Percentiles rank a stretch among this genome's conserved stretches.
Conservation (phyloP, 2,329 filamentous ascomycete species). For the Penicillium olsonii region DNA sequence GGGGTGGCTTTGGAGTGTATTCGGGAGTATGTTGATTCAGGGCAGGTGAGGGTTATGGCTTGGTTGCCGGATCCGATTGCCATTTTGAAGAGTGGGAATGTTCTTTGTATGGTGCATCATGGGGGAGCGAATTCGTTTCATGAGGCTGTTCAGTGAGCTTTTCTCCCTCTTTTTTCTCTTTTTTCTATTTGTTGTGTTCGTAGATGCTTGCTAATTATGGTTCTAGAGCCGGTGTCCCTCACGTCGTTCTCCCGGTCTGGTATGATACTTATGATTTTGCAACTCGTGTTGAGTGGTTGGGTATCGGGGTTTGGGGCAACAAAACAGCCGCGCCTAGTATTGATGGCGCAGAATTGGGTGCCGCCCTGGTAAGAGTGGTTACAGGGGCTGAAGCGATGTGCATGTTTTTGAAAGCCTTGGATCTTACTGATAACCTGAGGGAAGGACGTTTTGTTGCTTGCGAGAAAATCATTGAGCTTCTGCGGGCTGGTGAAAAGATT, state of each 20-base stretch:
- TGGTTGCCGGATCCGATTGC: constrained; percentile 1
- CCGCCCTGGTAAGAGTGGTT: constrained; percentile 38
- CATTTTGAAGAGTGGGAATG: not conserved
- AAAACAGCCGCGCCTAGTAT: not conserved
- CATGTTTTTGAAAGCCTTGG: constrained; percentile 33
- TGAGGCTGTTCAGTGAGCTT: constrained; percentile 3
- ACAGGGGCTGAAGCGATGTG: constrained; percentile 29
- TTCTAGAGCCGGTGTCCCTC: not conserved
- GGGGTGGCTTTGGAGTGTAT: not conserved
- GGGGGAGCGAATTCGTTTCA: constrained; percentile 3
- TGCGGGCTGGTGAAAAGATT: not conserved
- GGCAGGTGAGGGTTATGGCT: not conserved
- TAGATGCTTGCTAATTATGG: not conserved
- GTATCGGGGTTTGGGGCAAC: not conserved
- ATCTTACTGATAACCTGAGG: constrained; percentile 6
- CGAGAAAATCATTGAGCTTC: constrained; percentile 19
- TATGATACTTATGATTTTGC: constrained; percentile 1
- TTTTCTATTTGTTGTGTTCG: not conserved
- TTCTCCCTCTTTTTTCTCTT: no score
- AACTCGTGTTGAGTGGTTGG: not conserved
- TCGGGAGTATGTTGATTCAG: not conserved
- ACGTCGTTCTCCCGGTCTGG: constrained; percentile 2
- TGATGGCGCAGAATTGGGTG: constrained; percentile 30
- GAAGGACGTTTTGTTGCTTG: constrained; percentile 24
- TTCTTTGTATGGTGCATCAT: constrained; percentile 2